Evolutionary conservation across 176 grass and related monocot genomes (phyloP), one percentile per base, ranked within the genome.

Genomic region (Typha latifolia): DNA sequence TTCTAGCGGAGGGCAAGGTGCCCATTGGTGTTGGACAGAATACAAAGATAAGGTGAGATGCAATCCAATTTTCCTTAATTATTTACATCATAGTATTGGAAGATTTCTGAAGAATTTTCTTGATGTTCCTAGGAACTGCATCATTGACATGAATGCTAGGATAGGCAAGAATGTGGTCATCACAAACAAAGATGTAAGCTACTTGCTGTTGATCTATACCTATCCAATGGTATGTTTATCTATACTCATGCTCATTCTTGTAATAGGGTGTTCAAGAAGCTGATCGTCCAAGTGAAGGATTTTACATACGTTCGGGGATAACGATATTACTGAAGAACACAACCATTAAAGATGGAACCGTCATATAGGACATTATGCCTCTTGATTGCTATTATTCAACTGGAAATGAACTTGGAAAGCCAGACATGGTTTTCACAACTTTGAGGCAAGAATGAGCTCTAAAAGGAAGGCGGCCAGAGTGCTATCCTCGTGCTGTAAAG

Each of bases 131-230:
- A 89, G 90, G 68, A 84, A 89, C 48, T 95, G 90, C 29, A 95
- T 95, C 59, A 86, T 95, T 5, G 90, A 95, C 68, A 86, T 84
- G 78, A 89, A 95, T 62, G 90, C 90, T 2, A 86, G 86, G 62
- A 77, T 95, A 0, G 86, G 90, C 0, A 84, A 66, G 71, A 72
- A 95, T 19, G 83, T 86, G 49, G 2, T 82, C 0, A 86, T 89
- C 12, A 16, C 51, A 47, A 95, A 89, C 73, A 74, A 69, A 31
- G 62, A 89, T 68, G 90, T 95, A 77, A 48, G 69, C 0, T 27
- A 56, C 12, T 65, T 3, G 14, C 12, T 32, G 10, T 62, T 29
- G 11, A 13, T 4, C 3, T 37, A 15, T 10, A 24, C 8, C 14
- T 66, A 32, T 62, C 2, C 31, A 57, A 6, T 31, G 14, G 12